Conservation (phyloP, 441 rosid species). For the Monsonia emarginata region DNA sequence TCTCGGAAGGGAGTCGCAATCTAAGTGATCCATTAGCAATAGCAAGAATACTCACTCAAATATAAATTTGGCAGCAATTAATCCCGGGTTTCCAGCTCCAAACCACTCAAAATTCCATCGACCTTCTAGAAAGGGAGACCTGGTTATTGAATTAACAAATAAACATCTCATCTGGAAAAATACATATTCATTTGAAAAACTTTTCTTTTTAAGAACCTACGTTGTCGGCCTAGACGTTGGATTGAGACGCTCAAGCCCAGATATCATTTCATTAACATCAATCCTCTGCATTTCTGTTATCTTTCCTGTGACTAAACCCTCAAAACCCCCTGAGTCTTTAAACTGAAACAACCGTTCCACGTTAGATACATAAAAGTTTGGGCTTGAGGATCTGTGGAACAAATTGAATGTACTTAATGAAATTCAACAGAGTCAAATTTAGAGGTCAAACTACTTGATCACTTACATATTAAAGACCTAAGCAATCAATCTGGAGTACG, state of each 20-base stretch:
- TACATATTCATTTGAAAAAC: not conserved
- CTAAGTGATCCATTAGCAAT: not conserved
- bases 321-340: conserved; percentile 74
- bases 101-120: conserved; percentile 91
- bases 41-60: conserved; percentile 44
- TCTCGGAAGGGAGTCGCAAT: not conserved
- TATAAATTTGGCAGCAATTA: conserved; percentile 54
- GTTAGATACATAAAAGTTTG: not conserved
- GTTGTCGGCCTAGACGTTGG: conserved; percentile 85
- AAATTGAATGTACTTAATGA: not conserved
- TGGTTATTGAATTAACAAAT: conserved; percentile 46
- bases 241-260: conserved; percentile 70
- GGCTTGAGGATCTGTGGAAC: conserved; percentile 10
- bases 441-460: not conserved
- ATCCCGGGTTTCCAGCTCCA: conserved; percentile 62
- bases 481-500: too few species aligned
- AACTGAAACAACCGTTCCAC: conserved; percentile 26
- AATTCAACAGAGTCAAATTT: not conserved
- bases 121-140: conserved; percentile 84
- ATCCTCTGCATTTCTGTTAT: conserved; percentile 55
- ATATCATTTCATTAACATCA: conserved; percentile 83
- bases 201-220: conserved; percentile 35
- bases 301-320: conserved; percentile 64
- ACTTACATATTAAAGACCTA: not conserved
- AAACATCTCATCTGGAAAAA: conserved; percentile 19